Percentiles rank a stretch among this genome's conserved stretches.
phyloP scores from a whole-genome alignment of 2,329 filamentous ascomycete species.

The Penicillium sp. region DNA sequence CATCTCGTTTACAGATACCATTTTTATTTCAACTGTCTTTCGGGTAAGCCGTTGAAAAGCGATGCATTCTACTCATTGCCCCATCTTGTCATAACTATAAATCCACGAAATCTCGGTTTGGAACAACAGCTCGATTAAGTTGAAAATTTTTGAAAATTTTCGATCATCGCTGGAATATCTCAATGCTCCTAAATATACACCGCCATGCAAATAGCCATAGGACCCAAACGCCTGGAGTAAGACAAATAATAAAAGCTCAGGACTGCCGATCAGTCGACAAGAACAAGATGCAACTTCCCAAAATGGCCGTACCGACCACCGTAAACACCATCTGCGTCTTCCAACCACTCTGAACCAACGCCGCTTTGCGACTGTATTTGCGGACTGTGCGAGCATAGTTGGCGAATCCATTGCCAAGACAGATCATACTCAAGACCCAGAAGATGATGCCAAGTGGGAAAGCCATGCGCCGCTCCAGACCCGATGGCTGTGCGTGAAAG shows the following conservation, averaged over 20 bases:
- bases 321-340: slow-evolving; percentile 77
- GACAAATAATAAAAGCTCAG: not conserved
- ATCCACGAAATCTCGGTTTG: too few relatives aligned
- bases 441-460: slow-evolving; percentile 83
- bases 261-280: slow-evolving; percentile 37
- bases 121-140: too few relatives aligned
- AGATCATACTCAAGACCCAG: slow-evolving; percentile 77
- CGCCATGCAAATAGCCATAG: not conserved
- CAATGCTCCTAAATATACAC: not conserved
- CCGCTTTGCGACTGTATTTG: slow-evolving; percentile 72
- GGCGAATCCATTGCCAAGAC: slow-evolving; percentile 70
- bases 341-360: slow-evolving; percentile 89
- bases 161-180: not conserved
- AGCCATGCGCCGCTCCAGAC: slow-evolving; percentile 71
- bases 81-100: too few relatives aligned
- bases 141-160: not conserved
- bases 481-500: slow-evolving; percentile 68
- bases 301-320: slow-evolving; percentile 43
- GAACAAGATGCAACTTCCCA: slow-evolving; percentile 47
- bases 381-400: slow-evolving; percentile 85
- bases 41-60: too few relatives aligned
- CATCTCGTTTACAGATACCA: slow-evolving; percentile 1
- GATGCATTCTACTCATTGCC: too few relatives aligned
- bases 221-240: not conserved
- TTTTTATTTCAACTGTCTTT: too few relatives aligned